These are phyloP conservation scores for Williopsis jadinii DNA, from an alignment of 1,139 yeast species.

Conservation along the genomic window DNA sequence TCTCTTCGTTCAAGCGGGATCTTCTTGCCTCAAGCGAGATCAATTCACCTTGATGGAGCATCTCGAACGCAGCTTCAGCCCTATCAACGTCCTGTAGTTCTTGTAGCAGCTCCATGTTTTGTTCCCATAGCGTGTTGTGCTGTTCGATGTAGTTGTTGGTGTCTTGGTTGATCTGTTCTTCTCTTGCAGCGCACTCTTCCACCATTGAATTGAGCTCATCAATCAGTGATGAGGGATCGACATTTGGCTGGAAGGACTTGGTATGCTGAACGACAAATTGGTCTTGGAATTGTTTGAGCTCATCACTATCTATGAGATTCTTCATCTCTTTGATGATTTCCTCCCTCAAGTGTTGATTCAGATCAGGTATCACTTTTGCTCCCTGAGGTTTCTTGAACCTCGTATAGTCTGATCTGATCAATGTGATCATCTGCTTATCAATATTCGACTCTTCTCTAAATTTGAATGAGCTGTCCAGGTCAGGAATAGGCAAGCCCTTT, in stretches of 20 bases:
- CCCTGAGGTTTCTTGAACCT: constrained; percentile 23
- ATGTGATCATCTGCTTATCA: constrained; percentile 29
- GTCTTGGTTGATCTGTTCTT: constrained; percentile 26
- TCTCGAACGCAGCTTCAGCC: constrained; percentile 21
- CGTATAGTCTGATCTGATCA: constrained; percentile 44
- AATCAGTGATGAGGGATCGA: constrained; percentile 14
- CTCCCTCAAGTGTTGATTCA: constrained; percentile 32
- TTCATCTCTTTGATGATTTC: constrained; percentile 29
- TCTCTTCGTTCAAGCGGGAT: constrained; percentile 31
- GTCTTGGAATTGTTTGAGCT: constrained; percentile 8
- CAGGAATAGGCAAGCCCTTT: constrained; percentile 44
- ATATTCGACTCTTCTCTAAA: constrained; percentile 23
- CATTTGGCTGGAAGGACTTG: constrained; percentile 2
- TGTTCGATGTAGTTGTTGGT: constrained; percentile 32
- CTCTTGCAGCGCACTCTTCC: constrained; percentile 27
- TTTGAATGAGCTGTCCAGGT: constrained; percentile 20
- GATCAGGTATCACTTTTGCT: constrained; percentile 30
- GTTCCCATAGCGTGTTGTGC: constrained; percentile 24
- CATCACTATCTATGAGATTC: constrained; percentile 19
- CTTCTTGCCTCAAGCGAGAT: constrained; percentile 27
- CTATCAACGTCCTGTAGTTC: constrained; percentile 25
- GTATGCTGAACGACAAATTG: constrained; percentile 8
- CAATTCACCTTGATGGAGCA: constrained; percentile 28
- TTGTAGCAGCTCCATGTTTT: constrained; percentile 22
- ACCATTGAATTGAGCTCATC: constrained; percentile 21